Evolutionary conservation across 2,329 filamentous ascomycete species (phyloP).

Genomic region (Talaromyces piceae): DNA sequence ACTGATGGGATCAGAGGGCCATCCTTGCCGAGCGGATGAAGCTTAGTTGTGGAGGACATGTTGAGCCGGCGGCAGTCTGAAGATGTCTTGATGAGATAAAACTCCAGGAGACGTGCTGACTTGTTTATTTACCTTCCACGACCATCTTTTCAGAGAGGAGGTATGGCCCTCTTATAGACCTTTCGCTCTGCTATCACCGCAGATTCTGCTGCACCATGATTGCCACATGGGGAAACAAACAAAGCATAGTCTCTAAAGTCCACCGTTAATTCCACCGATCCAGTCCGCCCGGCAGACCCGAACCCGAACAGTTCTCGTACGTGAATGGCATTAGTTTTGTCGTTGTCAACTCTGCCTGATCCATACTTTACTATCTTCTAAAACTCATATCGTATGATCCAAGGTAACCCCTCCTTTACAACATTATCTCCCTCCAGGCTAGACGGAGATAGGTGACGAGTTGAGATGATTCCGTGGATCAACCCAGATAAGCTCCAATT

Average conservation of each 20-base stretch:
- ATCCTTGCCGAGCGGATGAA: constrained; percentile 3
- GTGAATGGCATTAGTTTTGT: too few species aligned
- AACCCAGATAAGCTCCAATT: too few species aligned
- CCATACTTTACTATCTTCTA: too few species aligned
- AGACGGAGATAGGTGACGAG: too few species aligned
- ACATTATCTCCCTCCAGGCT: too few species aligned
- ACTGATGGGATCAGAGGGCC: constrained; percentile 2
- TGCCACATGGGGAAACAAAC: neutral
- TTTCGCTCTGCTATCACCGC: neutral
- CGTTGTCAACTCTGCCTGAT: too few species aligned
- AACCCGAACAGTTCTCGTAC: neutral
- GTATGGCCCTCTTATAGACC: neutral
- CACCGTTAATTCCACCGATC: neutral
- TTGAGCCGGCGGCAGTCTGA: too few species aligned
- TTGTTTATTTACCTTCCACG: too few species aligned
- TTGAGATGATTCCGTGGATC: too few species aligned
- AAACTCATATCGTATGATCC: too few species aligned
- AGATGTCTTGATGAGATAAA: neutral
- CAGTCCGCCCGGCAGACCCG: neutral
- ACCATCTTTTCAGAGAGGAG: neutral
- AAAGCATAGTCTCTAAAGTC: neutral
- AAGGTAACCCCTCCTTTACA: too few species aligned
- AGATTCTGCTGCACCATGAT: neutral
- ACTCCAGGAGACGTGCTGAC: neutral
- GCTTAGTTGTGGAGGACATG: constrained; percentile 1